phyloP scores from a whole-genome alignment of 208 protist genomes.

The Porcisia hertigi region DNA sequence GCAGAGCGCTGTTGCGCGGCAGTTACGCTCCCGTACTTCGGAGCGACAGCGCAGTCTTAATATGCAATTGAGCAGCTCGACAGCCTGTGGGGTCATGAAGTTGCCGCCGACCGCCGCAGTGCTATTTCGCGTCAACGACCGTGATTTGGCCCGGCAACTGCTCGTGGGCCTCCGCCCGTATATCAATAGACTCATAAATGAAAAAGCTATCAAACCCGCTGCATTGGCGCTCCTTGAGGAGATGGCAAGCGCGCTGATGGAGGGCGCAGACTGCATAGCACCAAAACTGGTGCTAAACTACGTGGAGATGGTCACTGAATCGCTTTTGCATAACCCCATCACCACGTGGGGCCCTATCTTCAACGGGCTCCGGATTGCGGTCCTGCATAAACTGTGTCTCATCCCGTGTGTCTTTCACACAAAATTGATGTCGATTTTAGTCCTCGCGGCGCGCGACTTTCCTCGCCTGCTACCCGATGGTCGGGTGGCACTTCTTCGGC shows the following conservation, averaged over 20 bases:
- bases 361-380: conserved; percentile 63
- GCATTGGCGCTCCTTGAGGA: conserved; percentile 28
- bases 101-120: conserved; percentile 55
- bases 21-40: conserved; percentile 29
- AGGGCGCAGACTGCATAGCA: conserved; percentile 39
- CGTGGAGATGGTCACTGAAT: conserved; percentile 46
- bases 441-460: conserved; percentile 57
- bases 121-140: conserved; percentile 58
- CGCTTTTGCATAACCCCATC: conserved; percentile 43
- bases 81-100: conserved; percentile 39
- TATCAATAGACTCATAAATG: conserved; percentile 37
- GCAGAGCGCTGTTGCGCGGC: conserved; percentile 42
- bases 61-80: conserved; percentile 37
- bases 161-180: conserved; percentile 51
- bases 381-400: conserved; percentile 67
- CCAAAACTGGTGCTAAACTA: conserved; percentile 39
- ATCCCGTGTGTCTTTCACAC: conserved; percentile 50
- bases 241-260: conserved; percentile 26
- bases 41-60: conserved; percentile 46
- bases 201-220: conserved; percentile 29
- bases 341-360: conserved; percentile 73
- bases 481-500: conserved; percentile 58
- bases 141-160: conserved; percentile 7
- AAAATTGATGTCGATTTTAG: conserved; percentile 45
- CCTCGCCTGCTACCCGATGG: conserved; percentile 54